phyloP scores from a whole-genome alignment of 2,329 filamentous ascomycete species.

The Kalmusia sp. region DNA sequence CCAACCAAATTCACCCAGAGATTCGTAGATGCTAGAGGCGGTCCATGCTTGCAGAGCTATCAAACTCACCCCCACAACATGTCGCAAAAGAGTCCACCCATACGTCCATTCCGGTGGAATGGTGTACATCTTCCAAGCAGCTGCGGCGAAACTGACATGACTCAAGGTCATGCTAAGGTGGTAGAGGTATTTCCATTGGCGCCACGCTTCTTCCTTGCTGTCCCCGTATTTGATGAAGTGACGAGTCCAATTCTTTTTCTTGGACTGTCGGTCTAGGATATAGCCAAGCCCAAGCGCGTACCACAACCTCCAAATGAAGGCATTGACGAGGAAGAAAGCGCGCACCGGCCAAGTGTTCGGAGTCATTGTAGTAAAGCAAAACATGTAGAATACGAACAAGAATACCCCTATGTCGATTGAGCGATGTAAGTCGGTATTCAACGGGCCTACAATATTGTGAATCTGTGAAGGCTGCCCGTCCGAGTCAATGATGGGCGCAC shows the following conservation, averaged over 20 bases:
- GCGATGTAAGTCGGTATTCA: slow-evolving; percentile 87
- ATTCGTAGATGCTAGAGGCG: slow-evolving; percentile 90
- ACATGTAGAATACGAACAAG: slow-evolving; percentile 77
- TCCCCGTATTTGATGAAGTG: slow-evolving; percentile 98
- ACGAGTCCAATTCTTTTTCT: slow-evolving; percentile 91
- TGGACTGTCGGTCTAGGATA: slow-evolving; percentile 84
- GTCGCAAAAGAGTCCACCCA: slow-evolving; percentile 83
- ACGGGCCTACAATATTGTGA: slow-evolving; percentile 82
- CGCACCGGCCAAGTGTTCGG: slow-evolving; percentile 80
- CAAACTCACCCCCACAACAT: slow-evolving; percentile 81
- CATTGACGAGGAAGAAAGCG: slow-evolving; percentile 80
- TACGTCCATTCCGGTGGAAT: slow-evolving; percentile 87
- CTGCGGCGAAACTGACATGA: slow-evolving; percentile 86
- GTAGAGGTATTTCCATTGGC: slow-evolving; percentile 96
- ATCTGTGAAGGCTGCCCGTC: slow-evolving; percentile 68
- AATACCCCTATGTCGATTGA: slow-evolving; percentile 83
- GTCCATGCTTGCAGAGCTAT: slow-evolving; percentile 93
- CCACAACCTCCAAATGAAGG: slow-evolving; percentile 86
- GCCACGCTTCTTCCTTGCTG: slow-evolving; percentile 88
- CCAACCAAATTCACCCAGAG: slow-evolving; percentile 97
- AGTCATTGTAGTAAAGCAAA: slow-evolving; percentile 74
- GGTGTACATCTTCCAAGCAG: slow-evolving; percentile 95
- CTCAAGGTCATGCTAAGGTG: slow-evolving; percentile 91
- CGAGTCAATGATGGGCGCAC: slow-evolving; percentile 49
- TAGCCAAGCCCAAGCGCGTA: slow-evolving; percentile 87